These are phyloP conservation scores for Guadua angustifolia DNA, from an alignment of 176 grass and related monocot species.

Conservation along the genomic window DNA sequence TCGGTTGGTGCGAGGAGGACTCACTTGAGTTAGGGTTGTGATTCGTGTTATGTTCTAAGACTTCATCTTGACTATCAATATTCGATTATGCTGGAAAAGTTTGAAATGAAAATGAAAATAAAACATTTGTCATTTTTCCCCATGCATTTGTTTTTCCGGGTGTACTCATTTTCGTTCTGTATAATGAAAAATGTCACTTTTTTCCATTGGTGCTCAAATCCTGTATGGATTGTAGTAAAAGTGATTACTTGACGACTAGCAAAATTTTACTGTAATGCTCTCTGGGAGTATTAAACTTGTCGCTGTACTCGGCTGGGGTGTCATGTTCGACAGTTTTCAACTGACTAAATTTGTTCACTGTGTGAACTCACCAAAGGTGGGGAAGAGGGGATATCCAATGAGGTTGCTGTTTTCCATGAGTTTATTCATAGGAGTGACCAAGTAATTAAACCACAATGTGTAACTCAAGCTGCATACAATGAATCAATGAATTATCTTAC, in stretches of 20 bases:
- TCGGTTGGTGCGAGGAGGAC: not conserved
- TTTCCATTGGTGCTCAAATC: not conserved
- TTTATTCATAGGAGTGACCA: not conserved
- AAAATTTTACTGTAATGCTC: not conserved
- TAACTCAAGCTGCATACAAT: not conserved
- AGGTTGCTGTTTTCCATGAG: not conserved
- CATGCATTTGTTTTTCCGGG: not conserved
- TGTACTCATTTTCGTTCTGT: not conserved
- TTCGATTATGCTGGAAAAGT: not conserved
- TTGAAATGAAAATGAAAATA: not conserved
- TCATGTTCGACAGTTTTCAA: not conserved
- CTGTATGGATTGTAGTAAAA: not conserved
- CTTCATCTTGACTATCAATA: not conserved
- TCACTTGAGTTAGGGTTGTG: constrained; percentile 1
- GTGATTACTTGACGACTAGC: not conserved
- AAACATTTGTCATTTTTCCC: not conserved
- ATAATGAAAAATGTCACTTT: not conserved
- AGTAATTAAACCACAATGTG: not conserved
- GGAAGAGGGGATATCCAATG: not conserved
- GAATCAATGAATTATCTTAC: not conserved
- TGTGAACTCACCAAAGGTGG: not conserved
- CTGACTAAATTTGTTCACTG: not conserved
- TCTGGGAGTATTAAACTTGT: not conserved
- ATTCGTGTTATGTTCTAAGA: not conserved
- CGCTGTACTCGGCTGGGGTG: not conserved